phyloP scores from a whole-genome alignment of 164 flowering plant genomes.

The Protea cynaroides region DNA sequence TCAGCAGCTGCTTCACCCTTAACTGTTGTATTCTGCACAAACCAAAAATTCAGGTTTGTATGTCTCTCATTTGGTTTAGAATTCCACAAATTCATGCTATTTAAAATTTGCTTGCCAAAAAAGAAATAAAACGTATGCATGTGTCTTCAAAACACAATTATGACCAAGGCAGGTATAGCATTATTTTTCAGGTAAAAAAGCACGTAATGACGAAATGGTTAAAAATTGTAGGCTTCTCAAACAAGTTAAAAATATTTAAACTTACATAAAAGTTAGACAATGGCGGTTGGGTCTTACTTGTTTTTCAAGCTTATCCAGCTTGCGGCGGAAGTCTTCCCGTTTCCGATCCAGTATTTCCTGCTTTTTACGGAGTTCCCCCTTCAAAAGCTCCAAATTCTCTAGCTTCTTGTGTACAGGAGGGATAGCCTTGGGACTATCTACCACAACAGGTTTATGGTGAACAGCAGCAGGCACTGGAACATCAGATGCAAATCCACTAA shows the following conservation, averaged over 20 bases:
- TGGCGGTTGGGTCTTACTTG: slow-evolving; percentile 38
- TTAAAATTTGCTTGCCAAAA: too few relatives aligned
- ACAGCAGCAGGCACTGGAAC: slow-evolving; percentile 25
- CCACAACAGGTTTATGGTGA: slow-evolving; percentile 25
- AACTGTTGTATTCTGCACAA: slow-evolving; percentile 50
- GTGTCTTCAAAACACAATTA: background rate
- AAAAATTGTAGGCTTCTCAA: background rate
- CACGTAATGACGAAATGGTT: background rate
- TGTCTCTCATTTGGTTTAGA: too few relatives aligned
- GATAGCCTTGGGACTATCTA: slow-evolving; percentile 39
- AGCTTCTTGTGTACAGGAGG: slow-evolving; percentile 65
- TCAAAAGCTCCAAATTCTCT: slow-evolving; percentile 61
- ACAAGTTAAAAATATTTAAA: background rate
- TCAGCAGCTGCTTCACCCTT: slow-evolving; percentile 44
- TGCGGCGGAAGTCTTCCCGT: slow-evolving; percentile 66
- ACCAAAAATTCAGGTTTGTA: slow-evolving; percentile 6
- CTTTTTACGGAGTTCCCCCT: slow-evolving; percentile 83
- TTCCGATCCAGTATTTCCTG: slow-evolving; percentile 87
- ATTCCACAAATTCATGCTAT: too few relatives aligned
- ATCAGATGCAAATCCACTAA: slow-evolving; percentile 20
- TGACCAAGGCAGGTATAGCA: background rate
- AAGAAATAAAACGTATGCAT: too few relatives aligned
- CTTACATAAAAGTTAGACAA: background rate
- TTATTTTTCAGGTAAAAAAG: background rate
- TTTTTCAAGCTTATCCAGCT: slow-evolving; percentile 68